These are phyloP conservation scores for Suhomyces bribrorum DNA, from an alignment of 1,139 yeast genomes.

Conservation along the genomic window DNA sequence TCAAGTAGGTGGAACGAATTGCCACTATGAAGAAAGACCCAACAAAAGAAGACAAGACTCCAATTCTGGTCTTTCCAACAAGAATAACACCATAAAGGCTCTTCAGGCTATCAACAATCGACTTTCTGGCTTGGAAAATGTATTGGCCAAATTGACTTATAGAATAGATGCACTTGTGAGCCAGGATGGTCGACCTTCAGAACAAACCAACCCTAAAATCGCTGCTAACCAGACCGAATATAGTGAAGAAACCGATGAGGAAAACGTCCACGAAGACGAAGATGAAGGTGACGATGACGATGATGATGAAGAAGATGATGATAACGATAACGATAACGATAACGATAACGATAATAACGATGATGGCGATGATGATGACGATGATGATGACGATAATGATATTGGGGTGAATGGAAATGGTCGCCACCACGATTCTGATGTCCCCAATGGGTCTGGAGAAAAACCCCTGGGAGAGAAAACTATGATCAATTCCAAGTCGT, in stretches of 20 bases:
- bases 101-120: constrained; percentile 25
- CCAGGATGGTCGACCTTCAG: neutral
- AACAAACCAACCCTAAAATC: neutral
- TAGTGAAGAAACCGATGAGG: constrained; percentile 2
- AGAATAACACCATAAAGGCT: constrained; percentile 9
- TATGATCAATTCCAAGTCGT: constrained; percentile 1
- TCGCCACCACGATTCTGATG: neutral
- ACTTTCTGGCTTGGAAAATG: constrained; percentile 26
- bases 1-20: constrained; percentile 21
- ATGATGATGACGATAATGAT: constrained; percentile 2
- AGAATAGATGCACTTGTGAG: constrained; percentile 16
- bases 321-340: constrained; percentile 3
- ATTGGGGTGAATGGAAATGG: neutral
- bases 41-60: constrained; percentile 16
- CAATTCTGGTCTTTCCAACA: constrained; percentile 4
- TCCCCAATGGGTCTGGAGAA: neutral
- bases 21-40: constrained; percentile 32
- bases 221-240: no score
- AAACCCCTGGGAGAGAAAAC: neutral
- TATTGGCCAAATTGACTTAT: constrained; percentile 21
- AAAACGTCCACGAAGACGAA: constrained; percentile 9
- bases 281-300: constrained; percentile 8
- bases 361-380: neutral
- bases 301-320: constrained; percentile 6
- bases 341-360: constrained; percentile 4